Evolutionary conservation across 1,284 basidiomycete genomes (phyloP).

Genomic region (Porogramme epimiltina): DNA sequence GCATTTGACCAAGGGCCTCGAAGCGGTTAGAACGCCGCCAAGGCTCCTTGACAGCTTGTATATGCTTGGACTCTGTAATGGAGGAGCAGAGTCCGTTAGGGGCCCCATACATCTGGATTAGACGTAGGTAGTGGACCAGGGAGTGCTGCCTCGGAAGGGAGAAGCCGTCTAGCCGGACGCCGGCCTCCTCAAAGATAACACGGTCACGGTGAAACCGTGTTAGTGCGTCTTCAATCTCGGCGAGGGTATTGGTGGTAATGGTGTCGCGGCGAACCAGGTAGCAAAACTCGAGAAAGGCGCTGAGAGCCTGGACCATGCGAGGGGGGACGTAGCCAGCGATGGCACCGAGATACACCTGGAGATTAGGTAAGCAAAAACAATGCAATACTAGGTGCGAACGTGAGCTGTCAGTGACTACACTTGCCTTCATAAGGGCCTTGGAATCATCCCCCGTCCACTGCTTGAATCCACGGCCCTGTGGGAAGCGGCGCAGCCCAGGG

Average conservation of each 20-base stretch:
- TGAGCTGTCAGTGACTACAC: too few species aligned
- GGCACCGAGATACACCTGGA: slow-evolving; percentile 18
- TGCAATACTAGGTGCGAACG: neutral
- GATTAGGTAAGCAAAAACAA: neutral
- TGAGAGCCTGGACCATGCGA: slow-evolving; percentile 6
- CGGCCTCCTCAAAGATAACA: too few species aligned
- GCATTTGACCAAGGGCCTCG: slow-evolving; percentile 26
- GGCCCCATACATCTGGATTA: slow-evolving; percentile 21
- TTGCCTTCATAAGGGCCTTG: slow-evolving; percentile 25
- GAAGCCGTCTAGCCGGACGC: neutral
- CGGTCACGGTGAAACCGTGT: neutral
- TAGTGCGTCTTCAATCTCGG: neutral
- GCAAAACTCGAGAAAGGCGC: slow-evolving; percentile 18
- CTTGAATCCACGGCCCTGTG: slow-evolving; percentile 23
- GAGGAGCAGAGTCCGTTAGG: slow-evolving; percentile 29
- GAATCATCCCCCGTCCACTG: slow-evolving; percentile 28
- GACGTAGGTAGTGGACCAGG: slow-evolving; percentile 12
- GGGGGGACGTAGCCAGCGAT: slow-evolving; percentile 15
- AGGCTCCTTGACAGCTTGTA: slow-evolving; percentile 27
- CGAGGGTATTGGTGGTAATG: slow-evolving; percentile 1
- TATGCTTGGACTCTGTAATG: slow-evolving; percentile 29
- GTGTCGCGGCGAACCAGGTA: slow-evolving; percentile 9
- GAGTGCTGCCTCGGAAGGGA: slow-evolving; percentile 27
- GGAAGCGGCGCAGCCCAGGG: slow-evolving; percentile 19
- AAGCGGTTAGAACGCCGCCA: slow-evolving; percentile 24